Conservation (phyloP, 352 stramenopile species). For the Lagenidium giganteum region DNA sequence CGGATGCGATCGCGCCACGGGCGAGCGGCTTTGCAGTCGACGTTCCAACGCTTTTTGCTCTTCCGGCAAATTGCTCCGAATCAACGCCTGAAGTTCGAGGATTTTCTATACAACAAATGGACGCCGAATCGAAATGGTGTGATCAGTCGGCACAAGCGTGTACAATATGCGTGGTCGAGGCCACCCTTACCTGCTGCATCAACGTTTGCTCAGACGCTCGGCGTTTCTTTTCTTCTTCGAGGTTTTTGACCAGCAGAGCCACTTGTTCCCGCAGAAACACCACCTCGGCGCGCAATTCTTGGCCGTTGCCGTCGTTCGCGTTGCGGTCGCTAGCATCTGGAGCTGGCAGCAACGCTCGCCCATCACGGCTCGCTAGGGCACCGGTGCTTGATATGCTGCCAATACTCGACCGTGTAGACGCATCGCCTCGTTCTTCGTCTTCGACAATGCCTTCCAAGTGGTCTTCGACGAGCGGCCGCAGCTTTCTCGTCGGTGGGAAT, state of each 20-base stretch:
- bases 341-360: too few relatives aligned
- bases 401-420: too few relatives aligned
- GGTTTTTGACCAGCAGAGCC: constrained; percentile 40
- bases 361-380: too few relatives aligned
- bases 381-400: too few relatives aligned
- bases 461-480: too few relatives aligned
- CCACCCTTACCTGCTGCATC: constrained; percentile 45
- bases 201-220: constrained; percentile 55
- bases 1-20: constrained; percentile 2
- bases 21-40: constrained; percentile 18
- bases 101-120: constrained; percentile 40
- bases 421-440: too few relatives aligned
- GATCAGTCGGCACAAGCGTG: not conserved
- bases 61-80: constrained; percentile 42
- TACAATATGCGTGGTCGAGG: not conserved
- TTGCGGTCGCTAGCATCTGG: too few relatives aligned
- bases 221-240: constrained; percentile 67
- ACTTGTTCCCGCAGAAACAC: constrained; percentile 48
- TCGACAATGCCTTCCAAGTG: too few relatives aligned
- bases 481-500: too few relatives aligned
- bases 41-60: constrained; percentile 31
- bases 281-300: constrained; percentile 28
- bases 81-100: constrained; percentile 61
- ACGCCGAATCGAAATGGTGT: not conserved
- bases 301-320: constrained; percentile 3